Conservation (phyloP, 495 filamentous ascomycete species). For the Podospora bellae-mahoneyi region DNA sequence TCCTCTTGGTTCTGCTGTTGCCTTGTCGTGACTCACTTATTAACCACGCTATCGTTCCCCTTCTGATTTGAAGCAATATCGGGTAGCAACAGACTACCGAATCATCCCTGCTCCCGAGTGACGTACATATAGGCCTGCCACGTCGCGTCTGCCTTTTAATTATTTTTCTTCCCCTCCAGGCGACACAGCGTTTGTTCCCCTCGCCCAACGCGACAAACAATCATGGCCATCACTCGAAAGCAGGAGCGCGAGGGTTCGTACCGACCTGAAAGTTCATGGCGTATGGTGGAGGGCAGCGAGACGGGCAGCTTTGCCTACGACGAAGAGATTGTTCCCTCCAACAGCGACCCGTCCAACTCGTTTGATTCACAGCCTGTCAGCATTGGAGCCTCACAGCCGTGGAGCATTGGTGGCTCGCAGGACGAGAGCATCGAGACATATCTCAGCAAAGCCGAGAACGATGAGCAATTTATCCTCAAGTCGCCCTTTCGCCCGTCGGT, state of each 20-base stretch:
- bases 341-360: conserved; percentile 37
- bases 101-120: background rate
- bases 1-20: conserved; percentile 10
- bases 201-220: background rate
- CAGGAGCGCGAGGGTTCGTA: conserved; percentile 27
- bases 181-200: background rate
- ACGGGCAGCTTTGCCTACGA: conserved; percentile 30
- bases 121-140: background rate
- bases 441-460: conserved; percentile 38
- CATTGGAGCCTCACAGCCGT: conserved; percentile 31
- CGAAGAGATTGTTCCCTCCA: conserved; percentile 37
- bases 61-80: background rate
- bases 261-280: conserved; percentile 45
- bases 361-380: conserved; percentile 36
- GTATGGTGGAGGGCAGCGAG: conserved; percentile 48
- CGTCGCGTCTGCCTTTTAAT: background rate
- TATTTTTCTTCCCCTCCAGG: background rate
- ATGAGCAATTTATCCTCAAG: conserved; percentile 43
- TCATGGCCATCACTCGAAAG: conserved; percentile 5
- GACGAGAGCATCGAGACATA: conserved; percentile 47
- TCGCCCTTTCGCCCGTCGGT: conserved; percentile 46
- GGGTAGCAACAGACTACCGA: conserved; percentile 4
- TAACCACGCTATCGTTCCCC: conserved; percentile 11
- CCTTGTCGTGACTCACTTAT: conserved; percentile 21
- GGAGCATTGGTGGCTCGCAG: conserved; percentile 42